Base-by-base conservation (phyloP, 139 green algal genomes). In the Volvox africanus region DNA sequence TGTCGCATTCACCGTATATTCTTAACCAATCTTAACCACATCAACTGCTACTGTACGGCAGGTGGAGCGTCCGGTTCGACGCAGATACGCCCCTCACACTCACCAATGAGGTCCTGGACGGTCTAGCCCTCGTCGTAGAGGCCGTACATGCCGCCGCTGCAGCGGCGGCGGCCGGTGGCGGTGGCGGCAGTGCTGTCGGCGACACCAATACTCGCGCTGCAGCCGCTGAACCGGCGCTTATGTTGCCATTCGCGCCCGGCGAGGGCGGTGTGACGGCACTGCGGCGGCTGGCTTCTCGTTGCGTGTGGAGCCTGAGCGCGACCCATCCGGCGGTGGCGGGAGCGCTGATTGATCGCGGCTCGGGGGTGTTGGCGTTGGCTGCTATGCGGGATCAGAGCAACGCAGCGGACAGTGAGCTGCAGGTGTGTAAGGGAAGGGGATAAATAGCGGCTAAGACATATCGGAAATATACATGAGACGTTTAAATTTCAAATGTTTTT, bases 1-100 rank as follows among this genome's bases (percentile, higher is more conserved):
- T 26, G 24, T 12, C 22, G 11, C 22, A 32, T 75, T 14, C 22
- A 75, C 24, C 67, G 5, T 24, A 32, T 26, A 2, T 6, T 75
- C 24, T 75, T 75, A n/a, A n/a, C n/a, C 67, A 9, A 75, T 28
- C 67, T 75, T 12, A 55, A 55, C 44, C 44, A 55, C 44, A 14
- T 9, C 44, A 55, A 55, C 67, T 26, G 67, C 22, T 75, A 32
- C 24, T 75, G 67, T 12, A 26, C 22, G 18, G 6, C 80, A 86
- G 80, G 80, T 94, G 92, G 92, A 30, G 73, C 16, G 80, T 94
- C 24, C 84, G 55, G 20, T 92, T 94, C 81, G 62, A 61, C 32
- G 68, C 91, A 1, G 75, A 92, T 82, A 93, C 89, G 26, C 89
- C 89, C 14, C 86, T 94, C 2, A 19, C 44, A 32, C 78, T 92